A percentile compares a stretch with the other conserved stretches of the same genome.
Conservation (phyloP, 2,329 filamentous ascomycete species). For the Zasmidium cellare region DNA sequence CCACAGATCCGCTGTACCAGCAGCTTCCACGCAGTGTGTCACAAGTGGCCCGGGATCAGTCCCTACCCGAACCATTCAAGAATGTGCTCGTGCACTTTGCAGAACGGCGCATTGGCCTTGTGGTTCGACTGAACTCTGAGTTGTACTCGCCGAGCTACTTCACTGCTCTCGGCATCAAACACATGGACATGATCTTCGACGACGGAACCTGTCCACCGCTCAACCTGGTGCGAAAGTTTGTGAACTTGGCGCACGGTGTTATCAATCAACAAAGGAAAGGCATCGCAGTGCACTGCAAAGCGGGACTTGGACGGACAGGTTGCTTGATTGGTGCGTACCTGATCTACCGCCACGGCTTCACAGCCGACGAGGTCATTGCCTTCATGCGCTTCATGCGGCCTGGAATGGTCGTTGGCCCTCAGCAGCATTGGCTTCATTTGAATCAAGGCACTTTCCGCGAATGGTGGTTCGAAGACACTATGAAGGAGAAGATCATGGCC, state of each 20-base stretch:
- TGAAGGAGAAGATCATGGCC: constrained; percentile 78
- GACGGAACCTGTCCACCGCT: constrained; percentile 94
- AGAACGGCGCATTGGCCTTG: constrained; percentile 83
- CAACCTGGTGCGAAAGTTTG: constrained; percentile 87
- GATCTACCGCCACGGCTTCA: constrained; percentile 96
- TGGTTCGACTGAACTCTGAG: constrained; percentile 92
- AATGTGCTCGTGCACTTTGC: constrained; percentile 91
- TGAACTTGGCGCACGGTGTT: constrained; percentile 90
- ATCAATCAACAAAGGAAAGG: constrained; percentile 88
- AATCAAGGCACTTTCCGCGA: constrained; percentile 97
- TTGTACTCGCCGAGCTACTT: constrained; percentile 98
- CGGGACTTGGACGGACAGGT: constrained; percentile 89
- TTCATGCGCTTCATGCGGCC: constrained; percentile 99
- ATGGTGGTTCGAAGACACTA: constrained; percentile 82
- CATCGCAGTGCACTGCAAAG: constrained; percentile 98
- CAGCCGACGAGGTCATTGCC: constrained; percentile 78
- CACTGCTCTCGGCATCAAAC: constrained; percentile 88
- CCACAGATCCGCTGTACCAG: constrained; percentile 71
- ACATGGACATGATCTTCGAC: constrained; percentile 99
- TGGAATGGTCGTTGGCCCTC: constrained; percentile 97
- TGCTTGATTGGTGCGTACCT: constrained; percentile 97
- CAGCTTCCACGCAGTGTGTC: constrained; percentile 74
- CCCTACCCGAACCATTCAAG: constrained; percentile 84
- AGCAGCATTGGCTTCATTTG: constrained; percentile 98
- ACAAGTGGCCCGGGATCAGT: constrained; percentile 65